Conservation (phyloP, 768 basidiomycete species). For the Podaxis sp. region DNA sequence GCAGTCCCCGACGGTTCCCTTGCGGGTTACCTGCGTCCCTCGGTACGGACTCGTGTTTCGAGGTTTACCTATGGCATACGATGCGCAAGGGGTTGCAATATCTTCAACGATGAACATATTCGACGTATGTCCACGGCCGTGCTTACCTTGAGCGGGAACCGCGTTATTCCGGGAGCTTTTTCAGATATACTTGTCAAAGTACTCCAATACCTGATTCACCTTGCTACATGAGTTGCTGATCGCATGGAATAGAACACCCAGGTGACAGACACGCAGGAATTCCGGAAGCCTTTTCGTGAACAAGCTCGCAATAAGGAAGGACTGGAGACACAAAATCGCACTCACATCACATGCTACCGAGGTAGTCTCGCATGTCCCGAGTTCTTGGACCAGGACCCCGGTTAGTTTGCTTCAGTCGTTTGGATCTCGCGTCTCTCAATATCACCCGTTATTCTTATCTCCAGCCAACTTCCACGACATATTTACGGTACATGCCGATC, state of each 20-base stretch:
- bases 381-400: conserved; percentile 13
- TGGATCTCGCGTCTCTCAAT: neutral
- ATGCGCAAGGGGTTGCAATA: conserved; percentile 17
- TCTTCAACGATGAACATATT: conserved; percentile 19
- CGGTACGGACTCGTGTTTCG: conserved; percentile 22
- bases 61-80: conserved; percentile 21
- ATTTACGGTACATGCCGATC: neutral
- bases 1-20: conserved; percentile 28
- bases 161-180: conserved; percentile 7
- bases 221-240: neutral
- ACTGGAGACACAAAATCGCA: conserved; percentile 1
- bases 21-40: conserved; percentile 24
- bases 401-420: neutral
- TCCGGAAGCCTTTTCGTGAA: conserved; percentile 14
- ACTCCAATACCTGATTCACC: neutral
- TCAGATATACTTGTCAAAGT: conserved; percentile 8
- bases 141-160: neutral
- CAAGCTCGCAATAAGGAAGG: conserved; percentile 6
- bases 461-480: conserved; percentile 14
- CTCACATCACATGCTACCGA: conserved; percentile 14
- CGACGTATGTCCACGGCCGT: conserved; percentile 5
- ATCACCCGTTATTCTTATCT: neutral
- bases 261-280: conserved; percentile 19
- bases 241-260: conserved; percentile 15
- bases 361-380: conserved; percentile 9